phyloP scores from a whole-genome alignment of 345 rosid genomes.

The Aurinia saxatilis region DNA sequence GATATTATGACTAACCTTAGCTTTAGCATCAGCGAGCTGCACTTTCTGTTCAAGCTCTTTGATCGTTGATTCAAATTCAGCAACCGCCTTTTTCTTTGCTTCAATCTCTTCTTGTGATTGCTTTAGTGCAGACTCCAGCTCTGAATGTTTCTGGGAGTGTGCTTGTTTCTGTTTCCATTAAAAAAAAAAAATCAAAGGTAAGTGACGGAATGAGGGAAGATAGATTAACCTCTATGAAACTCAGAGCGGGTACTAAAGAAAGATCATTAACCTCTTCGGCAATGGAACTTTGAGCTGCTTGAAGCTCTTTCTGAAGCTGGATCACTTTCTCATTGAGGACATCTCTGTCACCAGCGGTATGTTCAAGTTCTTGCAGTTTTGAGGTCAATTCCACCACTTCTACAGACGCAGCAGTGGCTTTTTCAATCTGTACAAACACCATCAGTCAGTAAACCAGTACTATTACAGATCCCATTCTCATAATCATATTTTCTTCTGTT shows the following conservation, averaged over 20 bases:
- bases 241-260: neutral
- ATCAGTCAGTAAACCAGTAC: slow-evolving; percentile 1
- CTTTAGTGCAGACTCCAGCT: slow-evolving; percentile 50
- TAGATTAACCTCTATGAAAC: neutral
- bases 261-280: slow-evolving; percentile 47
- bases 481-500: neutral
- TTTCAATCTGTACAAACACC: slow-evolving; percentile 35
- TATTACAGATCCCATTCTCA: neutral
- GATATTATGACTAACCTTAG: slow-evolving; percentile 45
- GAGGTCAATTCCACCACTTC: slow-evolving; percentile 38
- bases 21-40: slow-evolving; percentile 50
- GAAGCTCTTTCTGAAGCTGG: slow-evolving; percentile 51
- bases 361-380: slow-evolving; percentile 43
- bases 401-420: slow-evolving; percentile 22
- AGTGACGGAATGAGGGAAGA: neutral
- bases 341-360: slow-evolving; percentile 37
- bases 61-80: slow-evolving; percentile 43
- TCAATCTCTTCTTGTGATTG: slow-evolving; percentile 60
- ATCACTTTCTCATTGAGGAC: slow-evolving; percentile 34
- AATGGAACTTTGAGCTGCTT: slow-evolving; percentile 35
- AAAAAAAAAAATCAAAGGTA: neutral
- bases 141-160: slow-evolving; percentile 41
- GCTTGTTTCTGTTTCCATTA: slow-evolving; percentile 43
- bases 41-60: slow-evolving; percentile 69
- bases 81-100: slow-evolving; percentile 47